phyloP scores from a whole-genome alignment of 192 early-diverging fungal species.

The Umbelopsis isabellina region DNA sequence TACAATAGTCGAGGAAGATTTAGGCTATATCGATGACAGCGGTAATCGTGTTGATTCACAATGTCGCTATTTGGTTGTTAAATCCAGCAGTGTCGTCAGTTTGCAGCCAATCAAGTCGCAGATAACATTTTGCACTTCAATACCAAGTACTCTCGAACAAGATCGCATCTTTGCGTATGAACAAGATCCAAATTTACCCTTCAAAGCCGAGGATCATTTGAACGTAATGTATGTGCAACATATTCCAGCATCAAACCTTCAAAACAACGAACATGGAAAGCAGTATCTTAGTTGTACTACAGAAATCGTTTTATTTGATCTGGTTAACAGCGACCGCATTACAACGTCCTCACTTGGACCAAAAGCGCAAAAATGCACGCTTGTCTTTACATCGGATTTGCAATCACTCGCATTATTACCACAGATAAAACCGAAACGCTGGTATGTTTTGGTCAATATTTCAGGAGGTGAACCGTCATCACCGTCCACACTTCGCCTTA shows the following conservation, averaged over 20 bases:
- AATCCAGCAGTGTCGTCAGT: not conserved
- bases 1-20: not conserved
- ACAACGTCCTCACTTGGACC: not conserved
- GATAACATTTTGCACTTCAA: slow-evolving; percentile 4
- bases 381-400: not conserved
- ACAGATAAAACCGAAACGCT: not conserved
- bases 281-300: not conserved
- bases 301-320: not conserved
- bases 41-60: not conserved
- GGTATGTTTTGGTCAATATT: not conserved
- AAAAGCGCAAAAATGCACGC: not conserved
- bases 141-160: not conserved
- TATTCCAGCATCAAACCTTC: not conserved
- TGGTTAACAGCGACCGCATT: not conserved
- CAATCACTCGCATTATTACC: not conserved
- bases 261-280: not conserved
- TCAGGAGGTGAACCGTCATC: too few species aligned
- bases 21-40: not conserved
- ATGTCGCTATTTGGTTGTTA: not conserved
- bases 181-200: not conserved
- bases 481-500: not conserved
- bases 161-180: not conserved
- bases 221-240: not conserved
- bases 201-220: not conserved
- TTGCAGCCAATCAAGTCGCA: not conserved